These are phyloP conservation scores for Panellus pusillus DNA, from an alignment of 768 basidiomycete species.

Conservation along the genomic window DNA sequence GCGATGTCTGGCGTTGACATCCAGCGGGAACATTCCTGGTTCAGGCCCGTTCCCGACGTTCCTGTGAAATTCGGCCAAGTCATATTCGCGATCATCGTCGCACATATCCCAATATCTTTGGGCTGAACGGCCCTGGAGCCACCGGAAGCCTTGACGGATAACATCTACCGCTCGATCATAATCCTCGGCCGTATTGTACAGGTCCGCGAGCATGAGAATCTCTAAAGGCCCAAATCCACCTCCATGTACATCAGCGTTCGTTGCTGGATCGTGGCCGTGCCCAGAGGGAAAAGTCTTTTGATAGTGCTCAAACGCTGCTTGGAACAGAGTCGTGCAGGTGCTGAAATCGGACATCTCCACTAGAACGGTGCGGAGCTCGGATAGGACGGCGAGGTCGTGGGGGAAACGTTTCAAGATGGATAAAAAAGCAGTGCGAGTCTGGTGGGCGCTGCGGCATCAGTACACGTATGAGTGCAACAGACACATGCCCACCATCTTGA, in stretches of 20 bases:
- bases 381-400: constrained; percentile 77
- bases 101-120: constrained; percentile 81
- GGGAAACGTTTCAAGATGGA: constrained; percentile 74
- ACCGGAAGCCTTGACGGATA: constrained; percentile 77
- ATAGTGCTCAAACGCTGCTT: constrained; percentile 74
- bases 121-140: constrained; percentile 80
- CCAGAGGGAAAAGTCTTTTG: constrained; percentile 49
- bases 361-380: constrained; percentile 76
- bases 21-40: constrained; percentile 62
- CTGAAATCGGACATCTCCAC: constrained; percentile 70
- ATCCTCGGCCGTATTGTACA: constrained; percentile 72
- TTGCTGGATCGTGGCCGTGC: constrained; percentile 32
- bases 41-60: constrained; percentile 44
- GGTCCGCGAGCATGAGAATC: constrained; percentile 82
- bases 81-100: constrained; percentile 90
- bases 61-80: constrained; percentile 38
- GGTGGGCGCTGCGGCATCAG: not conserved
- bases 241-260: constrained; percentile 35
- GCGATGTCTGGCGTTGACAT: constrained; percentile 81
- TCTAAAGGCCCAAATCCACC: constrained; percentile 66
- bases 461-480: not conserved
- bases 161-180: constrained; percentile 65
- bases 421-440: constrained; percentile 68
- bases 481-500: constrained; percentile 52
- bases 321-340: constrained; percentile 67